phyloP scores from a whole-genome alignment of 2,329 filamentous ascomycete species.

The Fusarium poae region DNA sequence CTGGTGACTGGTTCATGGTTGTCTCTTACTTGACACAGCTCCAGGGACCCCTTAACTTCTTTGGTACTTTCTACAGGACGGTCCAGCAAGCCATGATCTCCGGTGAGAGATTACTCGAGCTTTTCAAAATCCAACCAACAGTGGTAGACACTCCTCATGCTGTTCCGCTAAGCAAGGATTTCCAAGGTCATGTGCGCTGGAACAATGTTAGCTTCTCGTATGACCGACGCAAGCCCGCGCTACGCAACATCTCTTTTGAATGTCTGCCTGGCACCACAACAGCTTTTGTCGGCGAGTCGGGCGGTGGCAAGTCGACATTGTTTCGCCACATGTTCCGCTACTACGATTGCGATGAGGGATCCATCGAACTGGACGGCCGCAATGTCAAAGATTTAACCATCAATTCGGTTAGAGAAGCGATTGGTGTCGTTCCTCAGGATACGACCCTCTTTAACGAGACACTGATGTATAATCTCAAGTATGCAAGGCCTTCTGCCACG shows the following conservation, averaged over 20 bases:
- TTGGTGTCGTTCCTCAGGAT: constrained; percentile 97
- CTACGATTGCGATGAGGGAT: constrained; percentile 86
- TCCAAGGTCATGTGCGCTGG: constrained; percentile 86
- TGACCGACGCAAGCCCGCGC: constrained; percentile 84
- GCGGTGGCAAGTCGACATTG: constrained; percentile 95
- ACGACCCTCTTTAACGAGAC: constrained; percentile 95
- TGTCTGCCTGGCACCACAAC: constrained; percentile 93
- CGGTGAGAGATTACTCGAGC: constrained; percentile 90
- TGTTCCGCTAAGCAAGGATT: constrained; percentile 68
- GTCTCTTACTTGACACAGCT: constrained; percentile 84
- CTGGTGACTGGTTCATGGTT: constrained; percentile 79
- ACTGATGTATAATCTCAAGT: constrained; percentile 93
- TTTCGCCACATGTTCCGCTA: constrained; percentile 97
- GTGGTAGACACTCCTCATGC: constrained; percentile 83
- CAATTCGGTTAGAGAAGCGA: constrained; percentile 89
- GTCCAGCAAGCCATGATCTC: constrained; percentile 98
- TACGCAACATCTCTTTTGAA: constrained; percentile 86
- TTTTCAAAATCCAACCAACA: constrained; percentile 96
- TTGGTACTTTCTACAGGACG: constrained; percentile 94
- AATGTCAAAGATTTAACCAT: constrained; percentile 91
- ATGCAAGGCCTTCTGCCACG: constrained; percentile 84
- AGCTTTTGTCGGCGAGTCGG: constrained; percentile 95
- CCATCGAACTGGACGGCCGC: constrained; percentile 85
- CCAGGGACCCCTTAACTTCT: constrained; percentile 85
- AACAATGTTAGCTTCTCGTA: constrained; percentile 93